Evolutionary conservation across 306 rosid species (phyloP).

Genomic region (Prunus davidiana): DNA sequence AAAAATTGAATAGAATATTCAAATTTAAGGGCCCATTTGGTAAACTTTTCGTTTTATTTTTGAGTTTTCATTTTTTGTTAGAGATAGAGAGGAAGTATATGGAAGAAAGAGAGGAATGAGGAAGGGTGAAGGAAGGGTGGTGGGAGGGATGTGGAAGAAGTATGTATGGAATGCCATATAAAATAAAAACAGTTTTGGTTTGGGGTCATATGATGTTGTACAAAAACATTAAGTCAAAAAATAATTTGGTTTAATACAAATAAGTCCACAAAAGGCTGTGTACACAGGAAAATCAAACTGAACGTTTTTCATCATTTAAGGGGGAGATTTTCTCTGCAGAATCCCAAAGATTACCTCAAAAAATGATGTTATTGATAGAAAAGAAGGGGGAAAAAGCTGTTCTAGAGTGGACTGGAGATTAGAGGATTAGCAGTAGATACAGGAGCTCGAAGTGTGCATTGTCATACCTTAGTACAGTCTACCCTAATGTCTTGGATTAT

Average conservation of each 20-base stretch:
- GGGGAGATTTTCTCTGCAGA: background rate
- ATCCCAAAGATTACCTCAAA: background rate
- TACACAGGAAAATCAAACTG: background rate
- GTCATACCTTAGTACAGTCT: background rate
- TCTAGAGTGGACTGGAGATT: background rate
- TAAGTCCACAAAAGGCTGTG: background rate
- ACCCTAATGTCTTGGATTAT: background rate
- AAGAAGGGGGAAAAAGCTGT: background rate
- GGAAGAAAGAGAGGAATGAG: too few relatives aligned
- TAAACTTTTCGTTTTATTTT: too few relatives aligned
- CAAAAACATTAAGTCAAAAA: background rate
- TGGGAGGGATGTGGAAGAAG: too few relatives aligned
- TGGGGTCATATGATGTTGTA: background rate
- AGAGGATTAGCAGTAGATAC: background rate
- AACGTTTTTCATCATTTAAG: background rate
- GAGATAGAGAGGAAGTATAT: too few relatives aligned
- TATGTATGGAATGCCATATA: too few relatives aligned
- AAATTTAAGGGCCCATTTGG: background rate
- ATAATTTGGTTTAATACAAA: background rate
- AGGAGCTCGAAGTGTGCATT: background rate
- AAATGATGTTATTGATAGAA: background rate
- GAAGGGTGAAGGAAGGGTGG: too few relatives aligned
- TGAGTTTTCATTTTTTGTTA: too few relatives aligned
- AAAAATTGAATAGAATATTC: background rate
- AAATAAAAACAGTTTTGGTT: background rate